Evolutionary conservation across 306 rosid species (phyloP).

Genomic region (Hippophae rhamnoides): DNA sequence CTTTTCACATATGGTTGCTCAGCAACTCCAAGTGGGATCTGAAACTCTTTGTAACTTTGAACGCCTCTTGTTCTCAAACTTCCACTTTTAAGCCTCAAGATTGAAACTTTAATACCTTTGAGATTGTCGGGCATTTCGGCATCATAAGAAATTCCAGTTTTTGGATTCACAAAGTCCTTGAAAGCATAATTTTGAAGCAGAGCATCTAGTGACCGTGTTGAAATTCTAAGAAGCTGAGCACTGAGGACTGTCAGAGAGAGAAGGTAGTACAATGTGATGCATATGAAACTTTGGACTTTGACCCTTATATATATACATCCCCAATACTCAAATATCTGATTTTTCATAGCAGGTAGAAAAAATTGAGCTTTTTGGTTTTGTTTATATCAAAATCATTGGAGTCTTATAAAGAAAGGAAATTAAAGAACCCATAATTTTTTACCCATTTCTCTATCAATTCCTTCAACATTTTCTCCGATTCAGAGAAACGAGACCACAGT

Average conservation of each 20-base stretch:
- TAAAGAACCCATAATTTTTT: too few species aligned
- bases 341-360: neutral
- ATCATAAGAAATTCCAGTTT: slow-evolving; percentile 28
- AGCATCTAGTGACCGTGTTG: slow-evolving; percentile 30
- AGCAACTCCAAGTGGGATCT: slow-evolving; percentile 40
- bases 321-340: neutral
- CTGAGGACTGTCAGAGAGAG: slow-evolving; percentile 12
- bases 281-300: slow-evolving; percentile 11
- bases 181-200: slow-evolving; percentile 42
- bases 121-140: slow-evolving; percentile 27
- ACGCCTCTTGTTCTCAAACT: slow-evolving; percentile 36
- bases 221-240: slow-evolving; percentile 17
- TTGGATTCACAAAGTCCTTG: slow-evolving; percentile 22
- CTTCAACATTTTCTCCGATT: too few species aligned
- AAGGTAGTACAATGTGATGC: slow-evolving; percentile 8
- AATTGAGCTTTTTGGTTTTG: neutral
- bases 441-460: too few species aligned
- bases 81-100: slow-evolving; percentile 38
- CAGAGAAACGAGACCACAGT: too few species aligned
- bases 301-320: slow-evolving; percentile 20
- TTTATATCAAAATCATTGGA: too few species aligned
- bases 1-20: slow-evolving; percentile 40
- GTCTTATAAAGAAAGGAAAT: too few species aligned
- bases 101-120: slow-evolving; percentile 29
- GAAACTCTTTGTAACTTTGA: slow-evolving; percentile 33